A percentile compares a stretch with the other conserved stretches of the same genome.
phyloP scores from a whole-genome alignment of 495 filamentous ascomycete species.

The Annulohypoxylon nitens region DNA sequence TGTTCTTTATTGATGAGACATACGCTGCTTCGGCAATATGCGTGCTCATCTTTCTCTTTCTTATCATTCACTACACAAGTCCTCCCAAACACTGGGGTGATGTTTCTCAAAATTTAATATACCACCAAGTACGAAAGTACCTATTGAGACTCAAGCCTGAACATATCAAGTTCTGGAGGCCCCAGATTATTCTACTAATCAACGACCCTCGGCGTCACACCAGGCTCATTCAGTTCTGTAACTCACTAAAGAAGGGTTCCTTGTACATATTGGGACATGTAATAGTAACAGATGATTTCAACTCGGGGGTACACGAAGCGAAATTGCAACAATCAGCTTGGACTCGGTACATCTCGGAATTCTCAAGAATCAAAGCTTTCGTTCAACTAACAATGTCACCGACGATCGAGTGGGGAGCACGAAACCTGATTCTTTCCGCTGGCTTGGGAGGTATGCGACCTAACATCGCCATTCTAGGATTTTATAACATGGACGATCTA shows the following conservation, averaged over 20 bases:
- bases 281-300: slow-evolving; percentile 86
- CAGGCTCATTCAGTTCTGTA: slow-evolving; percentile 90
- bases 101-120: slow-evolving; percentile 89
- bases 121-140: slow-evolving; percentile 93
- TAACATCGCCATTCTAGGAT: slow-evolving; percentile 83
- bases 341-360: slow-evolving; percentile 85
- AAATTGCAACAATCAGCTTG: slow-evolving; percentile 83
- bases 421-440: slow-evolving; percentile 84
- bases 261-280: slow-evolving; percentile 90
- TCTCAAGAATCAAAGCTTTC: slow-evolving; percentile 89
- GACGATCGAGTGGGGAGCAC: slow-evolving; percentile 84
- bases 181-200: slow-evolving; percentile 85
- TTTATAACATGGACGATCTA: slow-evolving; percentile 81
- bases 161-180: slow-evolving; percentile 93
- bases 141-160: slow-evolving; percentile 84
- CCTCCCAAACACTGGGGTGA: slow-evolving; percentile 92
- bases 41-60: slow-evolving; percentile 79
- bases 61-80: slow-evolving; percentile 86
- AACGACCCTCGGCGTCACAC: slow-evolving; percentile 83
- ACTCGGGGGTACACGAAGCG: slow-evolving; percentile 80
- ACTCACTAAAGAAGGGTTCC: slow-evolving; percentile 88
- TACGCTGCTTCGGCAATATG: slow-evolving; percentile 83
- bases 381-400: slow-evolving; percentile 87
- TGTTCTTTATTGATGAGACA: slow-evolving; percentile 91
- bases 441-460: slow-evolving; percentile 92